Evolutionary conservation across 257 asterid species (phyloP), one percentile per base, ranked within the genome.

Genomic region (Nicotiana attenuata): DNA sequence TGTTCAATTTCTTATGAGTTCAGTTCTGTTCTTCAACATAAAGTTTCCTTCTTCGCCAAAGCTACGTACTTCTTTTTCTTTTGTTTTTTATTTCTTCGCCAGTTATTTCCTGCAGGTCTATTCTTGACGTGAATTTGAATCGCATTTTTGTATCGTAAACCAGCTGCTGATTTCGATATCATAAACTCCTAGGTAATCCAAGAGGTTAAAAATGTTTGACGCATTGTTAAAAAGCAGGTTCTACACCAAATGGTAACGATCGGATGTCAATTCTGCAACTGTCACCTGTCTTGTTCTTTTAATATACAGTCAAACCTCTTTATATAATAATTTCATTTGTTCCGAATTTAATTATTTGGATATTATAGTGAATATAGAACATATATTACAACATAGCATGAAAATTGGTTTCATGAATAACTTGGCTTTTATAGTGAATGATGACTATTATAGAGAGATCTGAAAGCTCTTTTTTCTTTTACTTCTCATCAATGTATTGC

Each of bases 151-250:
- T 1, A 60, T 10, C 16, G 31, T 5, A 7, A 20, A 60, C 2
- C 29, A 20, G 29, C 65, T 60, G 20, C 63, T 17, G 22, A 4
- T 55, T 33, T 55, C 38, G 0, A 29, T 65, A 66, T 33, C 31
- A 7, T n/a, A 68, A 22, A 16, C 55, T 35, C 6, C 33, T 65
- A 17, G 84, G 28, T 20, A 20, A 1, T 65, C 16, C 38, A 29
- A 24, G 24, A 76, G 8, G 77, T 10, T 7, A 28, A 35, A 86
- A 69, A 92, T 93, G 98, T 88, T 92, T 71, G 92, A 91, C 78
- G 85, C 87, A 66, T 81, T 90, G 73, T 67, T 88, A 86, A 91
- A 92, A 81, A 92, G 92, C 93, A 92, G 89, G 86, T 92, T 95
- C 81, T 88, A 71, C 61, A 6, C 88, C 71, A 95, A 91, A 92